Base-by-base conservation (phyloP, 768 basidiomycete genomes). In the Lactifluus piperatus region DNA sequence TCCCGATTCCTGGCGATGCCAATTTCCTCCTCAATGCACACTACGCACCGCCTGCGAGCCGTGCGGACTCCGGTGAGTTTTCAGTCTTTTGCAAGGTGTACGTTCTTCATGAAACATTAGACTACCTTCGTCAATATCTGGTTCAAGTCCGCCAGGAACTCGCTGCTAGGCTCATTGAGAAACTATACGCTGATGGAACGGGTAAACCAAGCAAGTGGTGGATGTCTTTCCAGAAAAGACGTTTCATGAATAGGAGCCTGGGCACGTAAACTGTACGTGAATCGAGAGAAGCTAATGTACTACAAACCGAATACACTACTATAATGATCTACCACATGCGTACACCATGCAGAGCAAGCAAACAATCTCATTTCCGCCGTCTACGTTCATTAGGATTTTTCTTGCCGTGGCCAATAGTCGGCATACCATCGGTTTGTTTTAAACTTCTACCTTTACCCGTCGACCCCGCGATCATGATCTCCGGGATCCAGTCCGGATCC, bases 161-260 rank as follows among this genome's bases (percentile, higher is more conserved):
- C 20, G 89, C 93, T 22, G 79, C 85, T 9, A 83, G 97, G 30
- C 73, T 99, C 51, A 82, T 93, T 14, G 93, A 94, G 68, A 79
- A 84, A 52, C 76, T 99, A 50, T 99, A 99, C 71, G 91, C 86
- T 39, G 92, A 95, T 70, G 94, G 94, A 5, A 87, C 89, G 4
- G 87, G 87, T 58, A 94, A 91, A 71, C 94, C 97, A 5, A 97
- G 89, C 79, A 99, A 99, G 73, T 99, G 97, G 97, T 99, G 97
- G 97, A 95, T 97, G 92, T 89, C 91, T 22, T 99, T 98, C 84
- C 93, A 94, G 73, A 97, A 97, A 81, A 82, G 94, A 69, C 83
- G 91, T 26, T 93, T 93, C 81, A 93, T 93, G 91, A 91, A 91
- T 75, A 85, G 91, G 70, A 91, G 89, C 71, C 71, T 92, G 70